phyloP scores from a whole-genome alignment of 768 basidiomycete genomes.

The Rickenella mellea region DNA sequence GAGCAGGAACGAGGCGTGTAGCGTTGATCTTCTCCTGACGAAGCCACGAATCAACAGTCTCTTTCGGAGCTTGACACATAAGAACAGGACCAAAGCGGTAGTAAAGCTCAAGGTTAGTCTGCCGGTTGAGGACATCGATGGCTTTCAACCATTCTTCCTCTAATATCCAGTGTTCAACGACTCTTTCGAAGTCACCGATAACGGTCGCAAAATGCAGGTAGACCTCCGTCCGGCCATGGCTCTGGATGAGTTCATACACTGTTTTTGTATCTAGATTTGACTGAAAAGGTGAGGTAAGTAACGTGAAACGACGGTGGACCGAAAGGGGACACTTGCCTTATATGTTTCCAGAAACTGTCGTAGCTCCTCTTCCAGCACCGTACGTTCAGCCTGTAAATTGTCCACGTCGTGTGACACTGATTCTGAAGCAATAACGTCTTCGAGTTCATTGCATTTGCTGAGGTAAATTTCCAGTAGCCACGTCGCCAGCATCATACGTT shows the following conservation, averaged over 20 bases:
- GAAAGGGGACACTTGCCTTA: constrained; percentile 43
- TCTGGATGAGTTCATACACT: constrained; percentile 86
- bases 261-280: constrained; percentile 76
- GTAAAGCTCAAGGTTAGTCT: constrained; percentile 82
- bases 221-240: constrained; percentile 88
- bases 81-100: constrained; percentile 89
- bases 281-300: constrained; percentile 27
- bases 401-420: constrained; percentile 73
- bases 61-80: constrained; percentile 77
- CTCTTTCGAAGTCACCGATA: constrained; percentile 73
- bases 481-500: constrained; percentile 95
- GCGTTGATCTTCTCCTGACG: constrained; percentile 75
- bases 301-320: background rate
- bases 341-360: constrained; percentile 90
- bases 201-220: constrained; percentile 81
- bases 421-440: constrained; percentile 88
- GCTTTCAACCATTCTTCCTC: constrained; percentile 91
- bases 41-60: constrained; percentile 89
- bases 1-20: constrained; percentile 77
- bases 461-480: constrained; percentile 98
- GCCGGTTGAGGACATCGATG: constrained; percentile 81
- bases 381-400: constrained; percentile 70
- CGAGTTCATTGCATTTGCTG: constrained; percentile 91
- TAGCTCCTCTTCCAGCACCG: constrained; percentile 86
- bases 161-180: constrained; percentile 85